Base-by-base conservation (phyloP, 2,329 filamentous ascomycete genomes). In the Gremmenia infestans region DNA sequence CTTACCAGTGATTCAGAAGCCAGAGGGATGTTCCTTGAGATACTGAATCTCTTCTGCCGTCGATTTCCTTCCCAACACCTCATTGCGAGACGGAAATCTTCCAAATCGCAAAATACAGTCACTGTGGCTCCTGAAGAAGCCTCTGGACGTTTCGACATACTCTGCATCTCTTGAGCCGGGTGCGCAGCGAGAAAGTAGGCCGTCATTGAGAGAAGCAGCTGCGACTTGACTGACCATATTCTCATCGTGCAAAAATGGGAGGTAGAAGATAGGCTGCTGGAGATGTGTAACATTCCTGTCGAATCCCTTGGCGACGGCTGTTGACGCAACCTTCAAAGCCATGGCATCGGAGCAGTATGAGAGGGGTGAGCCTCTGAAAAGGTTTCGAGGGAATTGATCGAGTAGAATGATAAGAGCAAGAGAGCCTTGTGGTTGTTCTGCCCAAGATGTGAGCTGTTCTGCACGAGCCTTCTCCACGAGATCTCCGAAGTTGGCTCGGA, bases 321-420 rank as follows among this genome's bases (percentile, higher is more conserved):
- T 49, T 22, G 40, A 42, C 19, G 37, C 48, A n/a, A n/a, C 47
- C 15, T 52, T 22, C 40, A 42, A 47, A 15, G 53, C 48, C 48
- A 48, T 51, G 7, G 28, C 48, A 55, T 55, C 53, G 15, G 45
- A 36, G 23, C 32, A 35, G 37, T 67, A 72, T 22, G 67, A 64
- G 15, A 65, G 56, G 4, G 60, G 58, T 7, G 65, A 65, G 17
- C 64, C 63, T 11, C 70, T 67, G 57, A 67, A 71, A 53, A 72
- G 65, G 53, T 72, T 72, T 2, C 70, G 66, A 15, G 70, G 67
- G 39, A 72, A 69, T 55, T 72, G 70, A 53, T 72, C 70, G 5
- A 72, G 67, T 2, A 71, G 66, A 22, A 72, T 58, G 50, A 72
- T 65, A 25, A 71, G 57, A 6, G 70, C 70, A 17, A 71, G 60